phyloP scores from a whole-genome alignment of 345 rosid genomes.

The Triadica sebifera region DNA sequence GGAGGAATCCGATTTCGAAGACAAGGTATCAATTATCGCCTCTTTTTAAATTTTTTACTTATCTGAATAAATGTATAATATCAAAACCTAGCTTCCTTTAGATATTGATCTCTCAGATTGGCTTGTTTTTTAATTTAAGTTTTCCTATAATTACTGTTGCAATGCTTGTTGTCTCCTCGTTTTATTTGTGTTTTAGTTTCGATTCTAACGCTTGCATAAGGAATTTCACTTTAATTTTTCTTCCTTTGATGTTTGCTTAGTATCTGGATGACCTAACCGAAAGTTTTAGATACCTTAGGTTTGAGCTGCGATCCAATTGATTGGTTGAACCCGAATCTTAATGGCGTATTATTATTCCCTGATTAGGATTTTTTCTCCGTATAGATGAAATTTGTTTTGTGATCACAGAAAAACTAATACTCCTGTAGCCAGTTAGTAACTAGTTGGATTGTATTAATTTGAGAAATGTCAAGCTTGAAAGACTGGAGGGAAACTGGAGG shows the following conservation, averaged over 20 bases:
- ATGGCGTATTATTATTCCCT: background rate
- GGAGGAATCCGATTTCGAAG: conserved; percentile 42
- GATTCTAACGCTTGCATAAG: background rate
- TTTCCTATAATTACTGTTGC: background rate
- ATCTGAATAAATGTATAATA: background rate
- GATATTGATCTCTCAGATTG: background rate
- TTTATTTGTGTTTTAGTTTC: background rate
- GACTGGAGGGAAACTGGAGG: background rate
- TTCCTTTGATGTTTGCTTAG: background rate
- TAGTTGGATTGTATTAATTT: background rate
- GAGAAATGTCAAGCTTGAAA: background rate
- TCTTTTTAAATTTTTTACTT: background rate
- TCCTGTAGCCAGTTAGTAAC: background rate
- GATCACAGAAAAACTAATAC: too few species aligned
- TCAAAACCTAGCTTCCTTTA: background rate
- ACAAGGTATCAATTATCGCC: conserved; percentile 5
- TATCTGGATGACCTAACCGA: background rate
- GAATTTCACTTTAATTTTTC: background rate
- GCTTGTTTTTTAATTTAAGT: background rate
- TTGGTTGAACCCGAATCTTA: background rate
- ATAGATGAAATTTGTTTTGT: too few species aligned
- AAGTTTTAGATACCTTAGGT: background rate
- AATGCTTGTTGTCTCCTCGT: background rate
- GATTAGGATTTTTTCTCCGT: background rate
- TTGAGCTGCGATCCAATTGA: background rate